Conservation (phyloP, 1,139 yeast genomes). For the Pichia sp. region DNA sequence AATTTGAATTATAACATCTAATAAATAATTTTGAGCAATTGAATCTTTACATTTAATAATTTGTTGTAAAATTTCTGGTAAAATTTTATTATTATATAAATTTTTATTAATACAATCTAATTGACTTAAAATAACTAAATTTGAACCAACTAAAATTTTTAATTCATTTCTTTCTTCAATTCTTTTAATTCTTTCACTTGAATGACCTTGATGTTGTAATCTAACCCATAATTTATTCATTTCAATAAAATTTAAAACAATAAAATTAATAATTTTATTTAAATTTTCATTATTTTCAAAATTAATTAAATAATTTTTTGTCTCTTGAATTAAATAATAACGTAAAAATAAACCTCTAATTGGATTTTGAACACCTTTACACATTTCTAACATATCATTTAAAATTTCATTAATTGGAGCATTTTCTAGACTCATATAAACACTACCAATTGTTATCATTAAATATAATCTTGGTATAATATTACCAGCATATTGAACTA, state of each 20-base stretch:
- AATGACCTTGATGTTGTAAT: slow-evolving; percentile 91
- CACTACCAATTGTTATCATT: slow-evolving; percentile 93
- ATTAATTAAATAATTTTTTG: slow-evolving; percentile 48
- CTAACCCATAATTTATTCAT: slow-evolving; percentile 98
- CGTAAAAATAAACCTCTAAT: slow-evolving; percentile 82
- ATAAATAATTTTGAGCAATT: slow-evolving; percentile 82
- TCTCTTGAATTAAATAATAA: slow-evolving; percentile 80
- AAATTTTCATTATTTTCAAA: slow-evolving; percentile 15
- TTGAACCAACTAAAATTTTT: slow-evolving; percentile 88
- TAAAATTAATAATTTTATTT: slow-evolving; percentile 45
- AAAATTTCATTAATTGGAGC: slow-evolving; percentile 82
- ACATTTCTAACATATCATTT: slow-evolving; percentile 97
- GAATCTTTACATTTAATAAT: slow-evolving; percentile 88
- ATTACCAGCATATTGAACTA: slow-evolving; percentile 93
- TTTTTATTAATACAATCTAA: slow-evolving; percentile 65
- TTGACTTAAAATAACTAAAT: slow-evolving; percentile 82
- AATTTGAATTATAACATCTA: slow-evolving; percentile 87
- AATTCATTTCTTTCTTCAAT: slow-evolving; percentile 78
- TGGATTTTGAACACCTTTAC: slow-evolving; percentile 97
- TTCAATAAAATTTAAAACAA: slow-evolving; percentile 82
- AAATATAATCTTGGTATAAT: slow-evolving; percentile 85
- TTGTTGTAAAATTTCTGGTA: slow-evolving; percentile 83
- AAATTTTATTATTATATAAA: slow-evolving; percentile 56
- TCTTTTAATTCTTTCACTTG: slow-evolving; percentile 71
- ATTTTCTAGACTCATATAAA: slow-evolving; percentile 70